phyloP scores from a whole-genome alignment of 1,284 basidiomycete species.

The Cerioporus squamosus region DNA sequence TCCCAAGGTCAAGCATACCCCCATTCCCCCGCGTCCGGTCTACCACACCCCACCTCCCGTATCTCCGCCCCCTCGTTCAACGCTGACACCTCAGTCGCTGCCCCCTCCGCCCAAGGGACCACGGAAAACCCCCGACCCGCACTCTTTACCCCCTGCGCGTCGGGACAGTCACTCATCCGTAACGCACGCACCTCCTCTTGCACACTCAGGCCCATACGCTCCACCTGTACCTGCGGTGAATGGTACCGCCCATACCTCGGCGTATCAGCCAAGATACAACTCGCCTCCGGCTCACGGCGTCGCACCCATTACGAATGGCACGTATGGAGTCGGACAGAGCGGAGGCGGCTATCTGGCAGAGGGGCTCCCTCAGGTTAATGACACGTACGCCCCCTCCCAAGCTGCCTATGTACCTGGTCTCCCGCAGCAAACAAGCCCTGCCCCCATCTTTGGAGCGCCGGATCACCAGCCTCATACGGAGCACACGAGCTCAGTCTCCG shows the following conservation, averaged over 20 bases:
- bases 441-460: neutral
- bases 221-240: conserved; percentile 4
- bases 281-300: neutral
- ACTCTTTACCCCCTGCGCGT: conserved; percentile 3
- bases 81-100: conserved; percentile 32
- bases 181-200: neutral
- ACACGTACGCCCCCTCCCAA: conserved; percentile 7
- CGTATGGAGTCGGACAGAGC: neutral
- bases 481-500: conserved; percentile 1
- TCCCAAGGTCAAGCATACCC: conserved; percentile 48
- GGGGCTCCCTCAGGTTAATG: conserved; percentile 4
- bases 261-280: conserved; percentile 7
- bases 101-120: conserved; percentile 17
- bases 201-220: conserved; percentile 1
- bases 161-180: conserved; percentile 6
- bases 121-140: conserved; percentile 10
- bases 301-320: neutral
- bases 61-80: conserved; percentile 33
- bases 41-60: conserved; percentile 25
- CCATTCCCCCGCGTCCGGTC: conserved; percentile 27
- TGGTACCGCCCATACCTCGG: neutral
- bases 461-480: conserved; percentile 1
- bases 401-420: neutral
- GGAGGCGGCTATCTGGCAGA: neutral
- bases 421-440: conserved; percentile 1